phyloP scores from a whole-genome alignment of 1,284 basidiomycete genomes.

The Papiliotrema fonsecae region DNA sequence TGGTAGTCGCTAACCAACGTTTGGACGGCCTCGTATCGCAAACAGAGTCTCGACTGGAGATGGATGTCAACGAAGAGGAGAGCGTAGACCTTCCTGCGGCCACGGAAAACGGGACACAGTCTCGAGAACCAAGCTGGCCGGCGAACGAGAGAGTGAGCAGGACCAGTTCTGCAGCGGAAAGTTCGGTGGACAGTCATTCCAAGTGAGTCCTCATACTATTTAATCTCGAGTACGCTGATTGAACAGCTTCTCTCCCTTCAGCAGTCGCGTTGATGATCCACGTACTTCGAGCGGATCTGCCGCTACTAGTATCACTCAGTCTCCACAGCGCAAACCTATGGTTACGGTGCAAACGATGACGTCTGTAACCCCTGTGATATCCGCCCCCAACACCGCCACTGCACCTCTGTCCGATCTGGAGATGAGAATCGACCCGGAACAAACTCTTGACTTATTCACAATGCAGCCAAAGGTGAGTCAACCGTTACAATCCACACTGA shows the following conservation, averaged over 20 bases:
- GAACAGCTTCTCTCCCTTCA: constrained; percentile 40
- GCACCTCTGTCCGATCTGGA: constrained; percentile 73
- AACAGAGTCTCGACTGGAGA: constrained; percentile 58
- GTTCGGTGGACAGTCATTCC: constrained; percentile 36
- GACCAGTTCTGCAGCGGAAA: constrained; percentile 37
- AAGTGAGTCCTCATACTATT: constrained; percentile 23
- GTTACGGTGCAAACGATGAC: constrained; percentile 12
- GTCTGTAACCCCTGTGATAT: constrained; percentile 1
- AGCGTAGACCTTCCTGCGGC: not conserved
- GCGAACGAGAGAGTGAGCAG: constrained; percentile 33
- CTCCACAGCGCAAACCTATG: constrained; percentile 27
- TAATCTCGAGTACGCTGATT: constrained; percentile 12
- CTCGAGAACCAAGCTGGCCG: constrained; percentile 28
- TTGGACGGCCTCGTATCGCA: constrained; percentile 68
- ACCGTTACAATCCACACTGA: not conserved
- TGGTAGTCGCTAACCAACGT: constrained; percentile 74
- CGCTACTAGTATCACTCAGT: constrained; percentile 33
- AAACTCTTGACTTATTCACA: constrained; percentile 88
- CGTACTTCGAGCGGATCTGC: constrained; percentile 37
- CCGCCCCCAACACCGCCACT: constrained; percentile 12
- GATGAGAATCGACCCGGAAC: constrained; percentile 67
- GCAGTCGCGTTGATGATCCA: constrained; percentile 36
- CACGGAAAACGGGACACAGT: constrained; percentile 8
- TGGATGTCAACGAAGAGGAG: constrained; percentile 41
- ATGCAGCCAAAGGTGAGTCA: constrained; percentile 81